Evolutionary conservation across 75 land plant species (phyloP), one percentile per base, ranked within the genome.

Genomic region (Sequoia sempervirens): DNA sequence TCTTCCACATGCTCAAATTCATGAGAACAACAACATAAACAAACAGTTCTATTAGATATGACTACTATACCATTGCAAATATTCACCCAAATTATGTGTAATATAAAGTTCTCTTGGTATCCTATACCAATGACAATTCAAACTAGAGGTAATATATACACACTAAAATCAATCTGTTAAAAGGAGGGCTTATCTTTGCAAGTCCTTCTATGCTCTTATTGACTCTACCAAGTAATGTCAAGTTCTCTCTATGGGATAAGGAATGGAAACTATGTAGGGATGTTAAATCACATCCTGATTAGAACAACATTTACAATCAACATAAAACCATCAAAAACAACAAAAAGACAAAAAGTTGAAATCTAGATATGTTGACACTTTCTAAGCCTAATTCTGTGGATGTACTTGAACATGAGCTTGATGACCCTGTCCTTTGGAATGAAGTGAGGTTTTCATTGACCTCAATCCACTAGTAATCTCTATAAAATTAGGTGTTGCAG

Each of bases 401-500:
- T 23, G 68, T n/a, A n/a, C n/a, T n/a, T n/a, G n/a, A n/a, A n/a
- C n/a, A n/a, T n/a, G n/a, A n/a, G n/a, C n/a, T n/a, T n/a, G n/a
- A n/a, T n/a, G n/a, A n/a, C n/a, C n/a, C n/a, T n/a, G n/a, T n/a
- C n/a, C n/a, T n/a, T n/a, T n/a, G n/a, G n/a, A n/a, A n/a, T n/a
- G n/a, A n/a, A n/a, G n/a, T n/a, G n/a, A n/a, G n/a, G n/a, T n/a
- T n/a, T n/a, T n/a, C n/a, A n/a, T n/a, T n/a, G n/a, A n/a, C n/a
- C n/a, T n/a, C n/a, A n/a, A 82, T 70, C 86, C 84, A 36, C 56
- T 66, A n/a, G 93, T 87, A 72, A 93, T 89, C 84, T 93, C 93
- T 17, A 92, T 86, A 78, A 93, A 93, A 15, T 90, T 90, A 50
- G 95, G 95, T 18, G 93, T 86, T 5, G 40, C 12, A 28, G 83